phyloP scores from a whole-genome alignment of 331 rosid species.

The Saraca asoca region DNA sequence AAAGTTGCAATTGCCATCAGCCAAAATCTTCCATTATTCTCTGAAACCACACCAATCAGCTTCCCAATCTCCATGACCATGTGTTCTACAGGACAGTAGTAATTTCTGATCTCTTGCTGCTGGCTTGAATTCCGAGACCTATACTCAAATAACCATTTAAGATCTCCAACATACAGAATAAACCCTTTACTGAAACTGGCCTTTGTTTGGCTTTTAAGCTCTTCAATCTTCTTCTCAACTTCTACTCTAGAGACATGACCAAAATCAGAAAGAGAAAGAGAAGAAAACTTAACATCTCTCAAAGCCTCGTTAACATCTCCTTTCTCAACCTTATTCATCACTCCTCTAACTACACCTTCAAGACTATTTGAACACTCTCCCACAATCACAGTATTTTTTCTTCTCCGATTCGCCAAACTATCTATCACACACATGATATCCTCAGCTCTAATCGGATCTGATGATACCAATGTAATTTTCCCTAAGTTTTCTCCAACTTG shows the following conservation, averaged over 20 bases:
- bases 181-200: slow-evolving; percentile 52
- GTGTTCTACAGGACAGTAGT: slow-evolving; percentile 79
- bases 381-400: slow-evolving; percentile 68
- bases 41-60: slow-evolving; percentile 55
- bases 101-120: slow-evolving; percentile 44
- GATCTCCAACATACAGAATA: slow-evolving; percentile 85
- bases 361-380: slow-evolving; percentile 68
- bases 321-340: slow-evolving; percentile 64
- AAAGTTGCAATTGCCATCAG: slow-evolving; percentile 81
- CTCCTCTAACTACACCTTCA: slow-evolving; percentile 66
- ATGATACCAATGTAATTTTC: slow-evolving; percentile 19
- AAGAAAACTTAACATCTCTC: slow-evolving; percentile 58
- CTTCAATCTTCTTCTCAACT: slow-evolving; percentile 71
- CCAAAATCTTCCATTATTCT: slow-evolving; percentile 57
- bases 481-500: slow-evolving; percentile 21
- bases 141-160: slow-evolving; percentile 68
- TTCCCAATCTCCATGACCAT: slow-evolving; percentile 82
- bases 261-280: slow-evolving; percentile 59
- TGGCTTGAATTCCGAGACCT: slow-evolving; percentile 31
- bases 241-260: slow-evolving; percentile 55
- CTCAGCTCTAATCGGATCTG: slow-evolving; percentile 53
- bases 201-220: slow-evolving; percentile 48
- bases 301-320: slow-evolving; percentile 62
- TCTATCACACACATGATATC: slow-evolving; percentile 67
- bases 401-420: slow-evolving; percentile 48